These are phyloP conservation scores for Dictyostelium purpureum DNA, from an alignment of 78 protist species.

Conservation along the genomic window DNA sequence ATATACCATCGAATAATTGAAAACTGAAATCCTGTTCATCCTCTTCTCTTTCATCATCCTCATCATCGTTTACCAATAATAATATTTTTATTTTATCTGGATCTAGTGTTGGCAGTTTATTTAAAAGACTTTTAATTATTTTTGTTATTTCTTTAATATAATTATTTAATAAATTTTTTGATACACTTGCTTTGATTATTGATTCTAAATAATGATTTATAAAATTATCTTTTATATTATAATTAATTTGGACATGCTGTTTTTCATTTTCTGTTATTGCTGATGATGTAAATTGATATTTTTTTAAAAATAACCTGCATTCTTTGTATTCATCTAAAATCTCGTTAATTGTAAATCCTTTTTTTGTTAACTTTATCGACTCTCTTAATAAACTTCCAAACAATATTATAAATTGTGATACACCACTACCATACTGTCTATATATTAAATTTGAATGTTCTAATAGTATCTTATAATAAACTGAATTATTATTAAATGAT, in stretches of 20 bases:
- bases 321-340: neutral
- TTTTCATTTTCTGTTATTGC: neutral
- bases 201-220: neutral
- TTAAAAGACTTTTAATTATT: neutral
- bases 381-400: neutral
- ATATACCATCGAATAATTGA: slow-evolving; percentile 27
- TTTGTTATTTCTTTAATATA: neutral
- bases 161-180: slow-evolving; percentile 27
- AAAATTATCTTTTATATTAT: neutral
- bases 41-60: neutral
- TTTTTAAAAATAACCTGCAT: neutral
- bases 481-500: slow-evolving; percentile 47
- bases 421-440: slow-evolving; percentile 8
- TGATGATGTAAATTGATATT: neutral
- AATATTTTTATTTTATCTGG: neutral
- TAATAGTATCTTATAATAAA: slow-evolving; percentile 16
- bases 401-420: slow-evolving; percentile 14
- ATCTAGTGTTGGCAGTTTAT: neutral
- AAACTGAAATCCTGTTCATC: neutral
- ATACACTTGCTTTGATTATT: slow-evolving; percentile 23
- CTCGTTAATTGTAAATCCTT: neutral
- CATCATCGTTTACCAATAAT: neutral
- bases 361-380: neutral
- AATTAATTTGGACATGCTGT: neutral
- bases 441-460: neutral